Base-by-base conservation (phyloP, 1,284 basidiomycete species). In the Phenoliferia sp. region DNA sequence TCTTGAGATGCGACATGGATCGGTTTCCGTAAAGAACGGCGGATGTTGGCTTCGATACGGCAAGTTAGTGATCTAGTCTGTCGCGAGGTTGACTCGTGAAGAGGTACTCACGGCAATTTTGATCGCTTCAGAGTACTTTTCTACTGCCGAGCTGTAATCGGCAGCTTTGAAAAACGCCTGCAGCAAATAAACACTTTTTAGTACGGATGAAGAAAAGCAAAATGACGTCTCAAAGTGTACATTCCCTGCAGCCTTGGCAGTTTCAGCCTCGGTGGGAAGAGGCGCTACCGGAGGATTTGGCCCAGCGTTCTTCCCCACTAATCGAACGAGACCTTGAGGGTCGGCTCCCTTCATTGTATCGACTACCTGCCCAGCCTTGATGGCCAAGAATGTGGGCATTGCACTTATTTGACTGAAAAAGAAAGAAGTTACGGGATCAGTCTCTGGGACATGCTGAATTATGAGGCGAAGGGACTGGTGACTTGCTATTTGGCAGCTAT, bases 361-460 rank as follows among this genome's bases (percentile, higher is more conserved):
- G 62, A 72, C 69, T 6, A 74, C 69, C 32, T 71, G 59, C 3
- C 73, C 74, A 0, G 36, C 33, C n/a, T 71, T 68, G 59, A 76
- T 67, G 22, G 70, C 69, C 4, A 74, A 59, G 60, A 76, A 76
- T 3, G 75, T 76, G 0, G 75, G 75, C 75, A 76, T 76, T 0
- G 75, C 73, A 1, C 69, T 63, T 59, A 76, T 59, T 48, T 73
- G 54, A 58, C 69, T 70, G 68, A 10, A 33, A 15, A 16, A 35
- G 29, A 33, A 29, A 15, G 28, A 33, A 3, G 34, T 58, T 4
- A 17, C 9, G 56, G 44, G 19, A 16, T 16, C 2, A 34, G 9
- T 3, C 22, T 31, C 17, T 26, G 34, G 29, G 39, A 50, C 26
- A 28, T n/a, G n/a, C n/a, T n/a, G n/a, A n/a, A n/a, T n/a, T n/a